phyloP scores from a whole-genome alignment of 306 rosid species.

The Oemleria cerasiformis region DNA sequence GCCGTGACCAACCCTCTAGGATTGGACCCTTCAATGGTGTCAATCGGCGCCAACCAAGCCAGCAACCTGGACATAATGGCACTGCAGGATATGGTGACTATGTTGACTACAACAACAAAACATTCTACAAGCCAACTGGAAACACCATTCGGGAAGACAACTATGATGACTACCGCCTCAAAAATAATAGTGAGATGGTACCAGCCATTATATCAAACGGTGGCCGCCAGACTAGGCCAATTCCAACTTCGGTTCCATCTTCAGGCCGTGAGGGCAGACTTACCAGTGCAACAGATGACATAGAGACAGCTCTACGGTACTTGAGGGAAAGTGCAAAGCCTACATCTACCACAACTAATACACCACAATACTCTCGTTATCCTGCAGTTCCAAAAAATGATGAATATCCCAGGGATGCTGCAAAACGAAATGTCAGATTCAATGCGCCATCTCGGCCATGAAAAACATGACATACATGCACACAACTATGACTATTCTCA shows the following conservation, averaged over 20 bases:
- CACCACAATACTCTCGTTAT: background rate
- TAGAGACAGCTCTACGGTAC: constrained; percentile 24
- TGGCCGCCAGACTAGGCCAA: constrained; percentile 21
- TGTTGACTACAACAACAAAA: constrained; percentile 27
- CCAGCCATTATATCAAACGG: constrained; percentile 9
- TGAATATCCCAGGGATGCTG: constrained; percentile 16
- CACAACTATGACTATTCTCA: background rate
- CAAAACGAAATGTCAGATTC: background rate
- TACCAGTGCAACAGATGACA: constrained; percentile 39
- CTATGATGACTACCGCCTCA: constrained; percentile 10
- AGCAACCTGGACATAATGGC: constrained; percentile 5
- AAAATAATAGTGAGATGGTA: background rate
- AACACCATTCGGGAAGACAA: constrained; percentile 2
- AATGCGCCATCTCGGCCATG: background rate
- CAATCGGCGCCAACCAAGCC: constrained; percentile 9
- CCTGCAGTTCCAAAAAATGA: constrained; percentile 1
- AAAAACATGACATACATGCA: background rate
- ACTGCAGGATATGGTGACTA: constrained; percentile 16
- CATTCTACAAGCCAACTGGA: constrained; percentile 22
- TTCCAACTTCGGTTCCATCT: background rate
- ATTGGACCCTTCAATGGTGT: background rate
- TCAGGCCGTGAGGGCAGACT: constrained; percentile 32
- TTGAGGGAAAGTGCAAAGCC: constrained; percentile 30
- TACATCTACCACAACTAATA: constrained; percentile 2
- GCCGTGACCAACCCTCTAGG: constrained; percentile 25